Base-by-base conservation (phyloP, 192 early-diverging fungal species). In the Coemansia sp. region DNA sequence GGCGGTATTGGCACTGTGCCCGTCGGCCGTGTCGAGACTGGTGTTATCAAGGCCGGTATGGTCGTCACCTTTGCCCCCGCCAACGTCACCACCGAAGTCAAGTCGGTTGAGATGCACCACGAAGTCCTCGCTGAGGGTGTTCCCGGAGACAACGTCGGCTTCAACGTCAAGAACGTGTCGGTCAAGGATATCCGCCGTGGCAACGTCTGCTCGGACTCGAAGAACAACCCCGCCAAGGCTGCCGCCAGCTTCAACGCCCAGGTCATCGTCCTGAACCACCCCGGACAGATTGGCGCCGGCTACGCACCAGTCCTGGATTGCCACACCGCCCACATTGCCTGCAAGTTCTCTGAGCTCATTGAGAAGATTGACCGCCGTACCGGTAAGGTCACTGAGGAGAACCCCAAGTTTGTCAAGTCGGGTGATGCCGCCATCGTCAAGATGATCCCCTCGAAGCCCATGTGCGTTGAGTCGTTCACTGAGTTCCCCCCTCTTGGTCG, bases 91-190 rank as follows among this genome's bases (percentile, higher is more conserved):
- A 92, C 93, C 85, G 92, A 95, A 81, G 94, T 95, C 83, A 93
- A 93, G 86, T 95, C 94, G 77, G 92, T 98, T 63, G 93, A 95
- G 83, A 98, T 95, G 94, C 95, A 98, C 86, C 94, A 95, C 88
- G 90, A 98, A 82, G 79, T 86, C 67, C 85, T 95, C 68, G 70
- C 71, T 60, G 87, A 95, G 84, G 92, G 90, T 56, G 62, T 85
- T 19, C 91, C 95, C 64, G 95, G 95, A 66, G 95, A 97, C 89
- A 94, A 95, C 88, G 93, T 97, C 74, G 95, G 93, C 76, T 94
- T 97, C 90, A 95, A 95, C 91, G 88, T 95, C 86, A 97, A 94
- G 93, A 93, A 93, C 90, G 91, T 95, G 44, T 93, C 92, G 60
- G 91, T 92, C 83, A 95, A 94, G 90, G 92, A 95, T 79, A 95